Evolutionary conservation across 192 early-diverging fungal species (phyloP), one percentile per base, ranked within the genome.

Genomic region (Coemansia guatemalensis): DNA sequence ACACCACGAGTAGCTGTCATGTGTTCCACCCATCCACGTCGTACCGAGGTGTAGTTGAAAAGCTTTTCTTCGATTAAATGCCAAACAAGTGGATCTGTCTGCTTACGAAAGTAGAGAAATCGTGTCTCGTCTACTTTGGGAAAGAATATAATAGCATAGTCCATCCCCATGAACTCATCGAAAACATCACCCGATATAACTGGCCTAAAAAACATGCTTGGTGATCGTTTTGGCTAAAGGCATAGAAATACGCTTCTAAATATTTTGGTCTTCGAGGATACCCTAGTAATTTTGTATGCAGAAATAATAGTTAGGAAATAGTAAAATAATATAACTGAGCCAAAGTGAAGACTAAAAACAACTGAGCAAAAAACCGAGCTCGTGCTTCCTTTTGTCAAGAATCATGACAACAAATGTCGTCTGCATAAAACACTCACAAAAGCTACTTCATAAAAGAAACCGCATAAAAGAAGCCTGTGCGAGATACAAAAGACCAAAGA

Each of bases 101-200:
- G 54, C 1, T 51, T n/a, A 17, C 68, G 68, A n/a, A 69, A 69
- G 17, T 69, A 54, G 1, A 62, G 50, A 17, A 51, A 35, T 1
- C 55, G 48, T 9, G 52, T 22, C 29, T 33, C 44, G 29, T 52
- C 22, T 7, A 29, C 35, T 14, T 62, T 50, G 2, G 56, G 27
- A 29, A 63, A 62, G 9, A 69, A 69, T 25, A 69, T 52, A 11
- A 69, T 58, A 5, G 32, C 25, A 21, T 69, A 69, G 49, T 62
- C 44, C 35, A 24, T 41, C 0, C 49, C 35, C 60, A 69, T 53
- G 14, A 62, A 48, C 22, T 69, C 60, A 27, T 63, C 33, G 12
- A 69, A 52, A 39, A 69, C 56, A 21, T 55, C 56, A 1, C 39
- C 35, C 2, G 60, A 63, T 20, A 32, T 69, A 21, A 69, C 22